phyloP scores from a whole-genome alignment of 768 basidiomycete genomes.

The Kwoniella mangroviensis region DNA sequence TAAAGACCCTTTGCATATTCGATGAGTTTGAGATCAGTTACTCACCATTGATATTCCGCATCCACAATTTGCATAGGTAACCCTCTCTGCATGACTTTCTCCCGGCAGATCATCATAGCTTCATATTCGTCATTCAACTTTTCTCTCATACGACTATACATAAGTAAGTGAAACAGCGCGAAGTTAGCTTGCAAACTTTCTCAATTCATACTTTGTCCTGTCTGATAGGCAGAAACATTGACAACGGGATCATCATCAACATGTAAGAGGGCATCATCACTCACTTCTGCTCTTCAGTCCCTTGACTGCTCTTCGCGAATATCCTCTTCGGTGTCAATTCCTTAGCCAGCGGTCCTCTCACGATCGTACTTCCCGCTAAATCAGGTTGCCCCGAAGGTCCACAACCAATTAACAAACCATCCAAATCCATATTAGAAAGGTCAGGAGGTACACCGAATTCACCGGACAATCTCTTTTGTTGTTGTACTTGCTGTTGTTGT shows the following conservation, averaged over 20 bases:
- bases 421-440: conserved; percentile 39
- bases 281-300: conserved; percentile 78
- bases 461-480: conserved; percentile 7
- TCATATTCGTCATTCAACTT: conserved; percentile 91
- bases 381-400: conserved; percentile 45
- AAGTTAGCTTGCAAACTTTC: too few species aligned
- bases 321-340: conserved; percentile 98
- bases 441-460: conserved; percentile 19
- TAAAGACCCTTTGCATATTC: too few species aligned
- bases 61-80: conserved; percentile 98
- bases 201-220: too few species aligned
- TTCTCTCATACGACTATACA: conserved; percentile 68
- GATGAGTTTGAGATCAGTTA: conserved; percentile 19
- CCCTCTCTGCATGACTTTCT: conserved; percentile 89
- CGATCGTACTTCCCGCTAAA: conserved; percentile 16
- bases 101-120: conserved; percentile 87
- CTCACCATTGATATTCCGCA: conserved; percentile 97
- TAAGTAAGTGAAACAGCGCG: too few species aligned
- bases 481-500: too few species aligned
- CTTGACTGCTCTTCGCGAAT: conserved; percentile 74
- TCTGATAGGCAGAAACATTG: too few species aligned
- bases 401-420: conserved; percentile 35
- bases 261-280: conserved; percentile 43
- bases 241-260: too few species aligned
- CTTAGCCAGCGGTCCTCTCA: conserved; percentile 66